phyloP scores from a whole-genome alignment of 2,329 filamentous ascomycete genomes.

The Keithomyces neogunnii region DNA sequence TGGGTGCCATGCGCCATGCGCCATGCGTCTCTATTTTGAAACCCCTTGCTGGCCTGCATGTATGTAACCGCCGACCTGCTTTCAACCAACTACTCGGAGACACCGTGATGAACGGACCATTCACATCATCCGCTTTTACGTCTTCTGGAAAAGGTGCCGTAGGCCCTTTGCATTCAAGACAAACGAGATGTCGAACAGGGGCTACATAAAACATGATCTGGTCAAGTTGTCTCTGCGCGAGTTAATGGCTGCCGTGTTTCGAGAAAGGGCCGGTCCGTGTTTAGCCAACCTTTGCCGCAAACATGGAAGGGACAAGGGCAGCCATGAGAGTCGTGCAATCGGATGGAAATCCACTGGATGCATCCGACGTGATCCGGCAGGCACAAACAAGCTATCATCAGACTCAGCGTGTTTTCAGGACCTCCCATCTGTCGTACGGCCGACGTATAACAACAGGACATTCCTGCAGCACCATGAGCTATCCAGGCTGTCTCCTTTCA shows the following conservation, averaged over 20 bases:
- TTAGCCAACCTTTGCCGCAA: slow-evolving; percentile 7
- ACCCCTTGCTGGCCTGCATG: slow-evolving; percentile 1
- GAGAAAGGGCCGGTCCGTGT: slow-evolving; percentile 9
- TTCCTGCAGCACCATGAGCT: slow-evolving; percentile 3
- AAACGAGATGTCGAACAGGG: slow-evolving; percentile 1
- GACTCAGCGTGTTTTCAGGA: slow-evolving; percentile 5
- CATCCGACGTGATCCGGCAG: background rate
- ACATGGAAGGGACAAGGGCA: slow-evolving; percentile 5
- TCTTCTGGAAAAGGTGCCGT: background rate
- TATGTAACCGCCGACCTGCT: slow-evolving; percentile 1
- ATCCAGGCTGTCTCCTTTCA: background rate
- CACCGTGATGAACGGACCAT: slow-evolving; percentile 7
- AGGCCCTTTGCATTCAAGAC: background rate
- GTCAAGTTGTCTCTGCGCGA: slow-evolving; percentile 4
- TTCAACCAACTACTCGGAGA: slow-evolving; percentile 1
- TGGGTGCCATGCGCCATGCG: background rate
- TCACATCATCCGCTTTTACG: background rate
- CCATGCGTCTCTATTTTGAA: background rate
- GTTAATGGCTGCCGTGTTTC: slow-evolving; percentile 7
- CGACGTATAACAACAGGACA: slow-evolving; percentile 9
- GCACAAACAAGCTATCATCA: slow-evolving; percentile 8
- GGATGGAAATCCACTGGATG: slow-evolving; percentile 4
- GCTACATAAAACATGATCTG: background rate
- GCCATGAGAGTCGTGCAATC: slow-evolving; percentile 6
- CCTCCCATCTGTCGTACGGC: slow-evolving; percentile 7